phyloP scores from a whole-genome alignment of 2,329 filamentous ascomycete species.

The Fusarium algeriense region DNA sequence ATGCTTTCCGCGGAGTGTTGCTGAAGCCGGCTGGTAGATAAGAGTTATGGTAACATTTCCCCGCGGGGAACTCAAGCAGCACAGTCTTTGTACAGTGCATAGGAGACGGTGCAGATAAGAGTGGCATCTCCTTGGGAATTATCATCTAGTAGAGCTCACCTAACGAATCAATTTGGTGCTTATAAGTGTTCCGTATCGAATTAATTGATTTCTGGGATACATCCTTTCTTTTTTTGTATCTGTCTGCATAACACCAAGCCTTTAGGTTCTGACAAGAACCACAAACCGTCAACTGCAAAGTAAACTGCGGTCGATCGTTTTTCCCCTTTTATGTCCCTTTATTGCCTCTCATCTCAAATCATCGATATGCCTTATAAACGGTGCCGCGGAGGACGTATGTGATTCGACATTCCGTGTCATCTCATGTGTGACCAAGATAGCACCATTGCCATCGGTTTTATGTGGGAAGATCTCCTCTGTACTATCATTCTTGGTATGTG shows the following conservation, averaged over 20 bases:
- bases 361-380: slow-evolving; percentile 17
- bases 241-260: too few relatives aligned
- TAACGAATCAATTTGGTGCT: too few relatives aligned
- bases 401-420: slow-evolving; percentile 31
- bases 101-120: background rate
- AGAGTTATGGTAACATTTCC: background rate
- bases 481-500: slow-evolving; percentile 39
- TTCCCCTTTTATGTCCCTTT: too few relatives aligned
- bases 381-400: slow-evolving; percentile 16
- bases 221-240: too few relatives aligned
- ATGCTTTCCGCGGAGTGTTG: slow-evolving; percentile 4
- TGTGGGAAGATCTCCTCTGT: slow-evolving; percentile 41
- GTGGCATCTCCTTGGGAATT: background rate
- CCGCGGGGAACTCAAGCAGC: background rate
- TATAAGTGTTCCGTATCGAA: background rate
- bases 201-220: background rate
- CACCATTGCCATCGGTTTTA: slow-evolving; percentile 33
- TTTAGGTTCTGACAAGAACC: background rate
- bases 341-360: background rate
- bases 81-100: background rate
- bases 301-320: too few relatives aligned
- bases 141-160: too few relatives aligned
- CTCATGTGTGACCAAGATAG: slow-evolving; percentile 40
- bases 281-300: too few relatives aligned
- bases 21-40: background rate